These are phyloP conservation scores for Apiospora kogelbergensis DNA, from an alignment of 2,329 filamentous ascomycete genomes.

Conservation along the genomic window DNA sequence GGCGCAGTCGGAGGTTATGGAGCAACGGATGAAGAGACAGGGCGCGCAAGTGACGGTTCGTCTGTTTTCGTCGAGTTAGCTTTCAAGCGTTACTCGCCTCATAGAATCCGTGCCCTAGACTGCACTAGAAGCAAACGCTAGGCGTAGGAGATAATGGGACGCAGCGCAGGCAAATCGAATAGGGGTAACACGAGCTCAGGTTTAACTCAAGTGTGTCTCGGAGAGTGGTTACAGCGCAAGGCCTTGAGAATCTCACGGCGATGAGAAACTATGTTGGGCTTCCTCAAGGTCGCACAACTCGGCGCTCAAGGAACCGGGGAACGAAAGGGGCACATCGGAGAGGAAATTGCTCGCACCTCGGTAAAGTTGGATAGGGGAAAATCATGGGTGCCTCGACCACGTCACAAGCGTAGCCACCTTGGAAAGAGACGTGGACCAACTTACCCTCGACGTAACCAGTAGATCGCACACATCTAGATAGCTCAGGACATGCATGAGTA, in stretches of 20 bases:
- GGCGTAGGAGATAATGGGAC: not conserved
- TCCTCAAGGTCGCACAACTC: not conserved
- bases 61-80: conserved; percentile 38
- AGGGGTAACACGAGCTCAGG: not conserved
- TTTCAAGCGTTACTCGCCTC: not conserved
- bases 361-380: not conserved
- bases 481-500: conserved; percentile 54
- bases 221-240: too few species aligned
- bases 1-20: conserved; percentile 61
- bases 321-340: conserved; percentile 11
- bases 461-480: conserved; percentile 59
- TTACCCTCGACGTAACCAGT: conserved; percentile 55
- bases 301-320: too few species aligned
- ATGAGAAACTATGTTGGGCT: not conserved
- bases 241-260: not conserved
- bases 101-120: too few species aligned
- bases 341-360: conserved; percentile 14
- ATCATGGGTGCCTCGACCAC: not conserved
- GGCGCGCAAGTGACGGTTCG: conserved; percentile 59
- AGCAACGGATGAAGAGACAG: conserved; percentile 66
- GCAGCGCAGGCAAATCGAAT: not conserved
- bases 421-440: conserved; percentile 25
- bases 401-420: conserved; percentile 1
- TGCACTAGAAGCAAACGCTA: too few species aligned
- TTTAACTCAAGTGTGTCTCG: not conserved